phyloP scores from a whole-genome alignment of 352 stramenopile genomes.

The Phytophthora melonis region DNA sequence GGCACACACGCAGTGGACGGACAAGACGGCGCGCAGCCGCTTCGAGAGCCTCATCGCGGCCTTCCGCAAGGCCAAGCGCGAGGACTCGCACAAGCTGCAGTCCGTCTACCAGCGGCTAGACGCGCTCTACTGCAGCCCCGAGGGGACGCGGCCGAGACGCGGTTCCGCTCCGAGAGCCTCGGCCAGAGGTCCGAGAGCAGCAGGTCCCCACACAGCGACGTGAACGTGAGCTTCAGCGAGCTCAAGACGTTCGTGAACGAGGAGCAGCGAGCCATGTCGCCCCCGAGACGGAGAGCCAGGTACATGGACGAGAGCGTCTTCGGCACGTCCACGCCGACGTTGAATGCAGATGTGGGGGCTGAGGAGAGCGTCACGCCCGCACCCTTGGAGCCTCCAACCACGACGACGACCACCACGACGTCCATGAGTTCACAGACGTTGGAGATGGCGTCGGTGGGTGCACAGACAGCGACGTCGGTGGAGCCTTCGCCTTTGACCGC shows the following conservation, averaged over 20 bases:
- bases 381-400: not conserved
- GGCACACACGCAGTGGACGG: conserved; percentile 49
- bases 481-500: not conserved
- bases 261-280: conserved; percentile 5
- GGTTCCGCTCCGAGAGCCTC: conserved; percentile 25
- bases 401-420: not conserved
- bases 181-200: conserved; percentile 21
- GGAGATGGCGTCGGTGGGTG: not conserved
- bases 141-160: conserved; percentile 2
- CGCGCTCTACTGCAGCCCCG: conserved; percentile 19
- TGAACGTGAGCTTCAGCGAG: not conserved
- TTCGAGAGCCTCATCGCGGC: conserved; percentile 65
- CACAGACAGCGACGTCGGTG: not conserved
- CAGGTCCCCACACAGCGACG: conserved; percentile 2
- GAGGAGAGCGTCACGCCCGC: not conserved
- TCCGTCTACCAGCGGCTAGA: conserved; percentile 23
- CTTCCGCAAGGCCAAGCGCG: conserved; percentile 49
- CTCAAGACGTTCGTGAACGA: not conserved
- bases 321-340: conserved; percentile 14
- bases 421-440: not conserved
- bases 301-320: not conserved
- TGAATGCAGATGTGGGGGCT: not conserved
- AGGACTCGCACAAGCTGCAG: conserved; percentile 12
- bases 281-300: conserved; percentile 6
- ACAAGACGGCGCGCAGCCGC: conserved; percentile 61